A percentile compares a stretch with the other conserved stretches of the same genome.
These are phyloP conservation scores for Arxiozyma telluris DNA, from an alignment of 1,139 yeast species.

Conservation along the genomic window DNA sequence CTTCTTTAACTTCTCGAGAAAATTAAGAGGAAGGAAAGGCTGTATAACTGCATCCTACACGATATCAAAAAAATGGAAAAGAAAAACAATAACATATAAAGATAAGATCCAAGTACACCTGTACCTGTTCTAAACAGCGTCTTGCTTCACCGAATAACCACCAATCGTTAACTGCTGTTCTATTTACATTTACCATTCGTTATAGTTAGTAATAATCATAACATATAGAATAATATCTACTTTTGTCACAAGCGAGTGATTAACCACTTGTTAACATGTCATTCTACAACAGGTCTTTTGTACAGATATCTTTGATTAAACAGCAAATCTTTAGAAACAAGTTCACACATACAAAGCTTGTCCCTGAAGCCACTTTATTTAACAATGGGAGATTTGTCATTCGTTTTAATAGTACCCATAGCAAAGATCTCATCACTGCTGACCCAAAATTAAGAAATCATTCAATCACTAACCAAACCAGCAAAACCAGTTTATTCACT, in stretches of 20 bases:
- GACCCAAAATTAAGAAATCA: not conserved
- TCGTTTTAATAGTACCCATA: not conserved
- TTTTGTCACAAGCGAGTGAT: not conserved
- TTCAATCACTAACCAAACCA: too few species aligned
- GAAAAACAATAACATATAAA: too few species aligned
- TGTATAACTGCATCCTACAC: too few species aligned
- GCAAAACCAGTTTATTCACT: conserved; percentile 33
- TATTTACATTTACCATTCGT: too few species aligned
- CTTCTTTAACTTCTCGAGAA: not conserved
- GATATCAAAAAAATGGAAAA: too few species aligned
- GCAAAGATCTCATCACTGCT: not conserved
- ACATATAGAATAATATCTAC: not conserved
- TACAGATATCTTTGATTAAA: not conserved
- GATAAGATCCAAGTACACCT: not conserved
- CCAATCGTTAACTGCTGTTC: not conserved
- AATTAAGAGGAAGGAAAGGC: not conserved
- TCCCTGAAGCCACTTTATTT: not conserved
- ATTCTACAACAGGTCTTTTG: not conserved
- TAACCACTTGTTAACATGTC: not conserved
- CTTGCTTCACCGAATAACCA: too few species aligned
- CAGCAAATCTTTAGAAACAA: not conserved
- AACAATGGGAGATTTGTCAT: not conserved
- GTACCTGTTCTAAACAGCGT: too few species aligned
- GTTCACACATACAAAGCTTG: not conserved
- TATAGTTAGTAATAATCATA: too few species aligned